Base-by-base conservation (phyloP, 371 early-diverging fungal species). In the Mucor indicus region DNA sequence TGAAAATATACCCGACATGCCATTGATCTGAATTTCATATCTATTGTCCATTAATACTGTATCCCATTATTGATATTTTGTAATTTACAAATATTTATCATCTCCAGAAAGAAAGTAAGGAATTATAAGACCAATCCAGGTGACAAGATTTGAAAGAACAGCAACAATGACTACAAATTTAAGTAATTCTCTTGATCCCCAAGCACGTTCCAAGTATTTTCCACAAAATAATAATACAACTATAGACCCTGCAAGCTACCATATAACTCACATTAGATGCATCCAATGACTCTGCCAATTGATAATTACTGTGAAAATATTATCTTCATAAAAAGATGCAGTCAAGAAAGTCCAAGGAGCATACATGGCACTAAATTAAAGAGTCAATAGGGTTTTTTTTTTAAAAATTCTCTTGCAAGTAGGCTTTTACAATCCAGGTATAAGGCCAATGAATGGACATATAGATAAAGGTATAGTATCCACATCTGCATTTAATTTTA, bases 171-270 rank as follows among this genome's bases (percentile, higher is more conserved):
- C 23, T 17, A 84, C 58, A 55, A 77, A 86, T 50, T 81, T 89
- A n/a, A 86, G 41, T 23, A 86, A 61, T 48, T 87, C 89, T 41
- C 68, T 79, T 16, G 81, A 72, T 8, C 89, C 88, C 89, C 90
- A 92, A 38, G 74, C 77, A 10, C 81, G 75, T 62, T 89, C 92
- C 57, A 92, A 74, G 51, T 88, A 89, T 55, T 81, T 84, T 37
- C 88, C 89, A 59, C 77, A 70, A 10, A 81, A 65, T 19, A 83
- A 49, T 7, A 86, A 50, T 2, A 78, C 56, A 0, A 71, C 53
- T 2, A 68, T 45, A n/a, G n/a, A n/a, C n/a, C n/a, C n/a, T n/a
- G n/a, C n/a, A n/a, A n/a, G 29, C 29, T 27, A 27, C 29, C 29
- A 27, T 7, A 27, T 27, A 27, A 27, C 29, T 27, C 5, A 7